Evolutionary conservation across 2,329 filamentous ascomycete species (phyloP), one percentile per base, ranked within the genome.

Genomic region (Fusarium hostae): DNA sequence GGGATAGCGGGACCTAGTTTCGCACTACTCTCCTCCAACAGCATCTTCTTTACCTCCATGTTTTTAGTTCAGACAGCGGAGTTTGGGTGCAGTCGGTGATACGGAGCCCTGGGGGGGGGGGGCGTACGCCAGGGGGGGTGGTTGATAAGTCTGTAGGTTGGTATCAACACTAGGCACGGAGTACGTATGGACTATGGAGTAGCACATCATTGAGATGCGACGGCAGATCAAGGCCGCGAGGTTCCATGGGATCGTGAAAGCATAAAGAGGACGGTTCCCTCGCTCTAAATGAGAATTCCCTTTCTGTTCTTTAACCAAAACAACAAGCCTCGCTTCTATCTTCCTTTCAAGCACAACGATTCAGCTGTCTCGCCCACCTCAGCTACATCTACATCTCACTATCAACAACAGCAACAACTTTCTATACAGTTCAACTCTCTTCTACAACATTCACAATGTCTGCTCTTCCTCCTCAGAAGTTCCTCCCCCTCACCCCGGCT

Each of bases 261-360:
- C 76, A 78, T 78, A 78, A 77, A 77, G 74, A 77, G 75, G 63
- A 70, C 59, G 68, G 52, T 44, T 65, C 68, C 75, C 75, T 75
- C 78, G 68, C 63, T 72, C 66, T 28, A 68, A 41, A 44, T 41
- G 15, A 34, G 35, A 9, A 5, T 58, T 57, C 40, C 55, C 45
- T 64, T 66, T 61, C 48, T 55, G 30, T 64, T 70, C 59, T 41
- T 54, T 62, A 69, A 60, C 59, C 68, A 76, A 65, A 74, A 52
- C 68, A 73, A 63, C 63, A 57, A 32, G 44, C 62, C 54, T 69
- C 68, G 55, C 39, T 39, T 71, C 47, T 15, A 37, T 73, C 44
- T 43, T 37, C 39, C 57, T 50, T 50, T 64, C 52, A 56, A 58
- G 54, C 20, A 57, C 56, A 51, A 43, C 70, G 60, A 73, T 73